Conservation (phyloP, 441 rosid species). For the Euphorbia schlechtendalii region DNA sequence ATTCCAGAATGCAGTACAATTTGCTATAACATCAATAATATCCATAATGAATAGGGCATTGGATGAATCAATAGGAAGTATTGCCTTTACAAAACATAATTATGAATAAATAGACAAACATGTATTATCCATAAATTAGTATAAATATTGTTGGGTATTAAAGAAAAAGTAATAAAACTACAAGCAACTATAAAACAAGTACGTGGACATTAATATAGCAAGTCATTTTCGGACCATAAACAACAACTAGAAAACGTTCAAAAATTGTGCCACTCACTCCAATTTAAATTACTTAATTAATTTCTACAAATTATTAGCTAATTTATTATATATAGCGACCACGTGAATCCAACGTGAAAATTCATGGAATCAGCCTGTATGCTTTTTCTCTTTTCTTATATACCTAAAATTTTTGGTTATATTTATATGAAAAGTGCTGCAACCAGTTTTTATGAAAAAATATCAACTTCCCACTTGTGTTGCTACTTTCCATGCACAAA, state of each 20-base stretch:
- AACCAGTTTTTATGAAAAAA: background rate
- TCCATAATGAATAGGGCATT: background rate
- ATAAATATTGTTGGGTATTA: background rate
- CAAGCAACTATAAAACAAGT: background rate
- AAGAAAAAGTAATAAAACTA: background rate
- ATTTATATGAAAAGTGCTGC: background rate
- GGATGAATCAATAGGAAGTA: background rate
- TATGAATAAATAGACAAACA: background rate
- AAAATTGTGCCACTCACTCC: background rate
- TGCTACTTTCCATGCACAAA: background rate
- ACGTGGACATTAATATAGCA: too few species aligned
- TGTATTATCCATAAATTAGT: too few species aligned
- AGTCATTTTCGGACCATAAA: background rate
- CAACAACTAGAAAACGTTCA: background rate
- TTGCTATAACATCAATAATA: background rate
- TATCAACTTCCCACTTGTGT: background rate
- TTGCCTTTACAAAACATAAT: background rate
- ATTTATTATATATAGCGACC: background rate
- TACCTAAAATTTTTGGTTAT: background rate
- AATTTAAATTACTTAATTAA: background rate
- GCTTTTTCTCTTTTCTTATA: background rate
- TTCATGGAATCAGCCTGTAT: background rate
- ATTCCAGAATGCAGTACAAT: background rate
- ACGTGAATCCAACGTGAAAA: background rate
- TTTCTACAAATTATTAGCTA: too few species aligned